Percentiles rank a stretch among this genome's conserved stretches.
phyloP scores from a whole-genome alignment of 2,329 filamentous ascomycete genomes.

The Hymenoscyphus linearis region DNA sequence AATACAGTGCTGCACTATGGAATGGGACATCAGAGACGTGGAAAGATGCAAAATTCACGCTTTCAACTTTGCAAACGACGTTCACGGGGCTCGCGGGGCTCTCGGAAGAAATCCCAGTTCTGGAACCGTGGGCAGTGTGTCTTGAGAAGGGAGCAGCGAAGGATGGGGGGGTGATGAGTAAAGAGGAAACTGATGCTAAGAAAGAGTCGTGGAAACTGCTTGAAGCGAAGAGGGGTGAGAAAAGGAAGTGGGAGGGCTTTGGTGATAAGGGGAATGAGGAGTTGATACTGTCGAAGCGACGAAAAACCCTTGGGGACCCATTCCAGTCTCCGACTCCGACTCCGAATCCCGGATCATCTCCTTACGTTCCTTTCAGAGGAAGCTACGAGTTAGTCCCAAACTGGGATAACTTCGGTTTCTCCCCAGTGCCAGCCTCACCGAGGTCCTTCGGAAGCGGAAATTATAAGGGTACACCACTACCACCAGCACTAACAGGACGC shows the following conservation, averaged over 20 bases:
- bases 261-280: background rate
- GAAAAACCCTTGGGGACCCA: too few species aligned
- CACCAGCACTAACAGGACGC: too few species aligned
- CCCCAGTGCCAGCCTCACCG: too few species aligned
- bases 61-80: conserved; percentile 46
- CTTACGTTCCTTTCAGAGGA: too few species aligned
- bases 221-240: too few species aligned
- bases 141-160: conserved; percentile 30
- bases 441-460: too few species aligned
- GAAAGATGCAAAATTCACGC: conserved; percentile 38
- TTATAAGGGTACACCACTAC: too few species aligned
- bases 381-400: too few species aligned
- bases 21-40: conserved; percentile 46
- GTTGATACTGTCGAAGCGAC: too few species aligned
- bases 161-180: conserved; percentile 21
- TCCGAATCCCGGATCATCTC: too few species aligned
- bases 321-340: too few species aligned
- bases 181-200: conserved; percentile 33
- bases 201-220: conserved; percentile 3
- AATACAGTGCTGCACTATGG: conserved; percentile 49
- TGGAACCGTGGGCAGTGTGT: conserved; percentile 43
- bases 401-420: too few species aligned
- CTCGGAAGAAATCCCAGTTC: conserved; percentile 41
- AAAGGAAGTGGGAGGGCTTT: background rate
- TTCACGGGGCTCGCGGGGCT: conserved; percentile 45